These are phyloP conservation scores for Apocynum venetum DNA, from an alignment of 257 asterid genomes.

Conservation along the genomic window DNA sequence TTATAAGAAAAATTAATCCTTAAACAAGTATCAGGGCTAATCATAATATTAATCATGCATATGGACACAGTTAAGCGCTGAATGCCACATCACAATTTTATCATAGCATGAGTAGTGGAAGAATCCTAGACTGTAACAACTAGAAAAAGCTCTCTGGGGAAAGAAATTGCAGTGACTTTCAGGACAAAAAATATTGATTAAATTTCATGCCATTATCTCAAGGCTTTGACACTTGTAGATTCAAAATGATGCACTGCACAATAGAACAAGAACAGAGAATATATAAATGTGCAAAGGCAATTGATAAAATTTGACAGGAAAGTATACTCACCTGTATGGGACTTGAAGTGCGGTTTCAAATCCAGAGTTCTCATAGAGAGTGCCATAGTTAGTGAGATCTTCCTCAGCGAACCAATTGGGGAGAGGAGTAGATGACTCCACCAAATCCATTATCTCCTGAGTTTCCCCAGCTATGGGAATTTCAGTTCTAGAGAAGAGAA, in stretches of 20 bases:
- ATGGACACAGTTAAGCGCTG: neutral
- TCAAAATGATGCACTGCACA: neutral
- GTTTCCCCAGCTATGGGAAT: slow-evolving; percentile 38
- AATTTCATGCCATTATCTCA: neutral
- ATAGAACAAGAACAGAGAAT: neutral
- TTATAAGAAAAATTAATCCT: neutral
- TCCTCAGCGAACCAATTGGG: slow-evolving; percentile 57
- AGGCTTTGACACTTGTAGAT: neutral
- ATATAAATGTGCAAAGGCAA: neutral
- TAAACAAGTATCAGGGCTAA: neutral
- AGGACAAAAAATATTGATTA: neutral
- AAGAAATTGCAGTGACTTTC: neutral
- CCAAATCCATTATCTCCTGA: slow-evolving; percentile 56
- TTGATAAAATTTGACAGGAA: neutral
- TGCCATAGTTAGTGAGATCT: slow-evolving; percentile 49
- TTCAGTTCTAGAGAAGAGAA: slow-evolving; percentile 43
- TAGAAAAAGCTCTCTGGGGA: neutral
- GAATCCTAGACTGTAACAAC: neutral
- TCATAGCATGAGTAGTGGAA: neutral
- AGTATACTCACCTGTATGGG: slow-evolving; percentile 49
- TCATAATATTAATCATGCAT: neutral
- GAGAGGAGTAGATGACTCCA: slow-evolving; percentile 46
- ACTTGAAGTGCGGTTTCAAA: slow-evolving; percentile 51
- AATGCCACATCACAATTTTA: neutral
- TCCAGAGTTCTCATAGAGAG: slow-evolving; percentile 56